Evolutionary conservation across 768 basidiomycete genomes (phyloP), one percentile per base, ranked within the genome.

Genomic region (Leccinum imitatum): DNA sequence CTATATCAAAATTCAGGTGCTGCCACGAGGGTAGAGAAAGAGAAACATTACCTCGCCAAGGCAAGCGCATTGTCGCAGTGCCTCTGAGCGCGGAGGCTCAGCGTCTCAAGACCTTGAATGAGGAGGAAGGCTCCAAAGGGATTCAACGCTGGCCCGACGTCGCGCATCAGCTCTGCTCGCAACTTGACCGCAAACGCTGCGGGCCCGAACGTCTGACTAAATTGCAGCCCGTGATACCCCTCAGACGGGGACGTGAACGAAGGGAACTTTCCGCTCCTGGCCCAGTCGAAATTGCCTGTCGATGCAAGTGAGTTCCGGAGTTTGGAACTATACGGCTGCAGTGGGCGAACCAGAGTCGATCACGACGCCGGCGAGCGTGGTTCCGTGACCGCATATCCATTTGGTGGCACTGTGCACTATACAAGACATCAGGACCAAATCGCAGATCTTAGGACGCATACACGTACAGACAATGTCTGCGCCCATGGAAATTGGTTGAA

Each of bases 321-420:
- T 33, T 14, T 8, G 9, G 25, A 25, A 8, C 6, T 33, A 46
- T 33, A 27, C 13, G 7, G 14, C 1, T 3, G 8, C 31, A 6
- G 4, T 30, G 2, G 7, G 4, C 62, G 4, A 53, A 82, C 89
- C 90, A 9, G 82, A 80, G 70, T 91, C 90, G 51, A 93, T 72
- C 59, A 93, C 76, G 30, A 91, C 83, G 46, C 91, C 91, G 4
- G 80, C 90, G 51, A 93, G 89, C 23, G 87, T 89, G 0, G 86
- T 91, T 31, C 91, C 90, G 61, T 91, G 89, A 0, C 88, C 87
- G 13, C 87, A 86, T 35, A 92, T 91, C 91, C 91, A 93, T 67
- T 93, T 92, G 1, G 91, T 91, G 1, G 88, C 88, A 53, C 86
- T 88, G 70, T 91, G 86, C 17, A 91, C 86, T 66, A 57, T 4